A percentile compares a stretch with the other conserved stretches of the same genome.
phyloP scores from a whole-genome alignment of 2,329 filamentous ascomycete genomes.

The Corniculantispora saksenae region DNA sequence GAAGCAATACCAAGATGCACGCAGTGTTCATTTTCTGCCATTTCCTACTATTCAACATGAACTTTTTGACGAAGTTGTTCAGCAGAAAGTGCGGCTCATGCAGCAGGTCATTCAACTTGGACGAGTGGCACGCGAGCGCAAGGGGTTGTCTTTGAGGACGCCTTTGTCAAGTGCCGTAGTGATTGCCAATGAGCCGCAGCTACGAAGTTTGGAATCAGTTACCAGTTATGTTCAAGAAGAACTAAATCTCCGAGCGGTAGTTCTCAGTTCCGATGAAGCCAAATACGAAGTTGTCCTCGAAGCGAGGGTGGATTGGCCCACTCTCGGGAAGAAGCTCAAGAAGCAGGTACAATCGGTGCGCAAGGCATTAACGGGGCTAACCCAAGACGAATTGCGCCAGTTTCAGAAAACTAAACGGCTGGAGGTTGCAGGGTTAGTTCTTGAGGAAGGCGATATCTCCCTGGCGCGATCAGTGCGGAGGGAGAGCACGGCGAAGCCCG shows the following conservation, averaged over 20 bases:
- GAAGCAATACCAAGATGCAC: conserved; percentile 63
- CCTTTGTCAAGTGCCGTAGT: conserved; percentile 81
- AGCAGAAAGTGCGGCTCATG: conserved; percentile 80
- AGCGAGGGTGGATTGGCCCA: conserved; percentile 81
- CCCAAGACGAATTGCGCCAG: conserved; percentile 67
- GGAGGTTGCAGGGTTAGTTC: background rate
- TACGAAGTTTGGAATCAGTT: conserved; percentile 78
- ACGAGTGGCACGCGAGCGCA: conserved; percentile 75
- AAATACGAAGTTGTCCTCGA: conserved; percentile 84
- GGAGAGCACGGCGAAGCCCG: background rate
- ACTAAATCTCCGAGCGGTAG: conserved; percentile 76
- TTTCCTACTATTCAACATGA: conserved; percentile 82
- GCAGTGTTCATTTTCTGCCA: conserved; percentile 82
- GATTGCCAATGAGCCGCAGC: conserved; percentile 72
- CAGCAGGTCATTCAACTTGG: conserved; percentile 86
- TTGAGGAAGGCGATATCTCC: background rate
- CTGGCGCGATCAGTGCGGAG: conserved; percentile 8
- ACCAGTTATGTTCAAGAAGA: conserved; percentile 81
- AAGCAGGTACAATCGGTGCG: conserved; percentile 84
- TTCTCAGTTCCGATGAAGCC: conserved; percentile 79
- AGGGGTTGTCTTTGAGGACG: conserved; percentile 77
- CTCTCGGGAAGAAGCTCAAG: conserved; percentile 88
- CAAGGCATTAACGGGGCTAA: conserved; percentile 75
- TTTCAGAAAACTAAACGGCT: conserved; percentile 51
- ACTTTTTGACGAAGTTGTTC: conserved; percentile 77